These are phyloP conservation scores for Claviceps capensis DNA, from an alignment of 2,329 filamentous ascomycete genomes.

Conservation along the genomic window DNA sequence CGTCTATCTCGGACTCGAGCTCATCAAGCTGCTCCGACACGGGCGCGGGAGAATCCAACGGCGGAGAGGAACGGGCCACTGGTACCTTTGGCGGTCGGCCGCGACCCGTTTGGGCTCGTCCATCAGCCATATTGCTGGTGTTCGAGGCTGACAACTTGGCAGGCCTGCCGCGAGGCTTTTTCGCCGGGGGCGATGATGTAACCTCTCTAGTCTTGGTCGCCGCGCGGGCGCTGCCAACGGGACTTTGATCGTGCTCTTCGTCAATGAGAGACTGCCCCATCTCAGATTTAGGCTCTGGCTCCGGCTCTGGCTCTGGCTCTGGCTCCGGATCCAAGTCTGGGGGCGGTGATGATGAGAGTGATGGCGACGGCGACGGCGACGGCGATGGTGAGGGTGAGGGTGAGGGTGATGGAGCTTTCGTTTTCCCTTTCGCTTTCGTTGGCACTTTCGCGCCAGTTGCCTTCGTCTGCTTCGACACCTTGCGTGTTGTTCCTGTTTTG, in stretches of 20 bases:
- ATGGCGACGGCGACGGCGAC: constrained; percentile 7
- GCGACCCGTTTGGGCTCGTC: constrained; percentile 15
- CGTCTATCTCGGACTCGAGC: constrained; percentile 5
- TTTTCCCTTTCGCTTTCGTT: constrained; percentile 5
- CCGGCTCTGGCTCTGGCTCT: constrained; percentile 1
- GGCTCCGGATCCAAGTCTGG: not conserved
- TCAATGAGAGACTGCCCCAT: constrained; percentile 8
- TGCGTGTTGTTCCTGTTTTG: constrained; percentile 35
- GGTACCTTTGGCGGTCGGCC: constrained; percentile 16
- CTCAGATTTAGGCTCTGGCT: constrained; percentile 9
- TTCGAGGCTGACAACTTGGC: constrained; percentile 10
- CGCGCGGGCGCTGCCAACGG: constrained; percentile 27
- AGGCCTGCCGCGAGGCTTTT: constrained; percentile 13
- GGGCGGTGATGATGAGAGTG: not conserved
- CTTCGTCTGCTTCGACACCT: constrained; percentile 38
- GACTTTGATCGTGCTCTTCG: constrained; percentile 13
- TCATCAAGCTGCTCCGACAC: constrained; percentile 5
- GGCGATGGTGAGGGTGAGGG: constrained; percentile 7
- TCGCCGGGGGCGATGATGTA: constrained; percentile 10
- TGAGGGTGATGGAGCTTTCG: constrained; percentile 21
- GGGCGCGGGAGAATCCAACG: not conserved
- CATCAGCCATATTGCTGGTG: constrained; percentile 5
- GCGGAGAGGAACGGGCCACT: not conserved
- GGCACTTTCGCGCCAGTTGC: constrained; percentile 2
- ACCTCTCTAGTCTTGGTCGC: constrained; percentile 23